These are phyloP conservation scores for Beauveria sp. DNA, from an alignment of 2,329 filamentous ascomycete species.

Conservation along the genomic window DNA sequence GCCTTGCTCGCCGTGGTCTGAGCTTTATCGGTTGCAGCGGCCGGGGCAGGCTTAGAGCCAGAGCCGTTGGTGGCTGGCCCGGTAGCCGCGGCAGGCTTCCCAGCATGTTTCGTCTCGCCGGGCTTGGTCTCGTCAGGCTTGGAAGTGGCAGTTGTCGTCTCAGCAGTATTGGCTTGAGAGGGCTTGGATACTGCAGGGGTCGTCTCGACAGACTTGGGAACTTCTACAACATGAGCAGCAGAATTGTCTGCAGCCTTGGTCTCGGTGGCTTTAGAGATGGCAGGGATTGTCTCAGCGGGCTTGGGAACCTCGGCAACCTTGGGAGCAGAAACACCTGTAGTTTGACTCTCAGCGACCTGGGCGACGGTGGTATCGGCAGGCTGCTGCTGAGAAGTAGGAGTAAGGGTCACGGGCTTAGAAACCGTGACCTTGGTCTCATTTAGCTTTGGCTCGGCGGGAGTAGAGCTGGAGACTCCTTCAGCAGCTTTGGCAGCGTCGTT, in stretches of 20 bases:
- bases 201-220: background rate
- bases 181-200: background rate
- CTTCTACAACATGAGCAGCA: background rate
- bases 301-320: background rate
- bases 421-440: slow-evolving; percentile 13
- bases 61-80: slow-evolving; percentile 16
- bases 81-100: slow-evolving; percentile 14
- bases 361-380: slow-evolving; percentile 5
- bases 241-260: background rate
- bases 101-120: slow-evolving; percentile 2
- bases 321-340: background rate
- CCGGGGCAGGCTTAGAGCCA: slow-evolving; percentile 16
- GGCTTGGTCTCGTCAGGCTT: background rate
- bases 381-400: slow-evolving; percentile 11
- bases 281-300: background rate
- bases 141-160: background rate
- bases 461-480: slow-evolving; percentile 12
- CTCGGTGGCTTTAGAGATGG: background rate
- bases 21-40: slow-evolving; percentile 1
- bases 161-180: background rate
- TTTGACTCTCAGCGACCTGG: slow-evolving; percentile 2
- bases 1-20: background rate
- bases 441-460: slow-evolving; percentile 13
- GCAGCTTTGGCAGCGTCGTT: slow-evolving; percentile 9
- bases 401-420: slow-evolving; percentile 12